Evolutionary conservation across 441 rosid species (phyloP).

Genomic region (Manihot esculenta): DNA sequence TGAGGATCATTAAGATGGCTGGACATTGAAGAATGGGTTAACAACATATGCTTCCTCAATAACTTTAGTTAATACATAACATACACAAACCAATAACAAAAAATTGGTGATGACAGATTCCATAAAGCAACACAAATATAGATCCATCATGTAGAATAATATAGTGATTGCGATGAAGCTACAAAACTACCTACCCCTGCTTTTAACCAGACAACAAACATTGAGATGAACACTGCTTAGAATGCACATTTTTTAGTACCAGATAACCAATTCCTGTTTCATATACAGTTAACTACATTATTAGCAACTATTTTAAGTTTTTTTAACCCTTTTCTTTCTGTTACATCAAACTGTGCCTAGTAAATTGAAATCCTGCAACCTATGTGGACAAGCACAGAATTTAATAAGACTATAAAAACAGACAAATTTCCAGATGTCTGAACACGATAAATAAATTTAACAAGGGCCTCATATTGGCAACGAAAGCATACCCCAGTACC

Average conservation of each 20-base stretch:
- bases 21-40: neutral
- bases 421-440: neutral
- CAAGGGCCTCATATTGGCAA: neutral
- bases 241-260: neutral
- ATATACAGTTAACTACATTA: neutral
- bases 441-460: neutral
- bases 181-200: neutral
- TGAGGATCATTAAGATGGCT: neutral
- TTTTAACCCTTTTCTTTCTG: neutral
- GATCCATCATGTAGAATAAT: neutral
- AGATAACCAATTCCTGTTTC: neutral
- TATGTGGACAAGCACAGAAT: neutral
- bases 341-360: neutral
- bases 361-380: neutral
- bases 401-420: neutral
- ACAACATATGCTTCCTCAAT: too few relatives aligned
- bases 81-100: neutral
- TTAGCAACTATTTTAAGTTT: neutral
- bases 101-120: neutral
- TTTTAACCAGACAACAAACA: neutral
- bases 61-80: too few relatives aligned
- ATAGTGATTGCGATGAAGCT: neutral
- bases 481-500: slow-evolving; percentile 87
- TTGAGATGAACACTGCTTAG: neutral
- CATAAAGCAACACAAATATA: neutral